Evolutionary conservation across 2,329 filamentous ascomycete genomes (phyloP).

Genomic region (Colletotrichum theobromicola): DNA sequence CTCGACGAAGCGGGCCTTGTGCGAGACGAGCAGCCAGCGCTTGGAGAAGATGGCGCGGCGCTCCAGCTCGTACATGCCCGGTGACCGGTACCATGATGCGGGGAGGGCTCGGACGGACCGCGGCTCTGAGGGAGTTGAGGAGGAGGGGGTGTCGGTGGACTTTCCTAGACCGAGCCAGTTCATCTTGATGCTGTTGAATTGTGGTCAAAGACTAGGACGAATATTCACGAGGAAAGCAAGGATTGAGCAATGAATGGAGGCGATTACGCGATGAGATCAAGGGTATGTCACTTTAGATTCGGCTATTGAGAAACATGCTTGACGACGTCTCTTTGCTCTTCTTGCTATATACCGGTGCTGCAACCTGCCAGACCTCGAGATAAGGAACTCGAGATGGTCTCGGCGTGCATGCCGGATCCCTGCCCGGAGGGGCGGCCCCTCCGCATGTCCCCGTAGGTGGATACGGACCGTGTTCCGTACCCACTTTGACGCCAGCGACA

Average conservation of each 20-base stretch:
- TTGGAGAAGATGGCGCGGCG: slow-evolving; percentile 44
- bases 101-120: slow-evolving; percentile 25
- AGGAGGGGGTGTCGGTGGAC: background rate
- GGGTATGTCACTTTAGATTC: too few relatives aligned
- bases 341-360: background rate
- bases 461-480: background rate
- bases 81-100: slow-evolving; percentile 24
- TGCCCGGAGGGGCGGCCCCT: background rate
- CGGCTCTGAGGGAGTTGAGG: background rate
- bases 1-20: slow-evolving; percentile 20
- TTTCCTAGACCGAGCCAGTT: background rate
- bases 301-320: too few relatives aligned
- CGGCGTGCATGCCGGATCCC: background rate
- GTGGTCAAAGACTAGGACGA: fast-evolving
- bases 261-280: background rate
- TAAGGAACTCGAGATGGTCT: background rate
- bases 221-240: background rate
- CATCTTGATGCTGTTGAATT: background rate
- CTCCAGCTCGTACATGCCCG: slow-evolving; percentile 44
- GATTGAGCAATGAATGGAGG: background rate
- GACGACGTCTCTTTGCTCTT: background rate
- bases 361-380: background rate
- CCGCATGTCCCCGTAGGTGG: background rate
- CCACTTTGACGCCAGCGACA: background rate
- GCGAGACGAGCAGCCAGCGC: slow-evolving; percentile 33